phyloP scores from a whole-genome alignment of 2,329 filamentous ascomycete genomes.

The Hypoxylon sp. region DNA sequence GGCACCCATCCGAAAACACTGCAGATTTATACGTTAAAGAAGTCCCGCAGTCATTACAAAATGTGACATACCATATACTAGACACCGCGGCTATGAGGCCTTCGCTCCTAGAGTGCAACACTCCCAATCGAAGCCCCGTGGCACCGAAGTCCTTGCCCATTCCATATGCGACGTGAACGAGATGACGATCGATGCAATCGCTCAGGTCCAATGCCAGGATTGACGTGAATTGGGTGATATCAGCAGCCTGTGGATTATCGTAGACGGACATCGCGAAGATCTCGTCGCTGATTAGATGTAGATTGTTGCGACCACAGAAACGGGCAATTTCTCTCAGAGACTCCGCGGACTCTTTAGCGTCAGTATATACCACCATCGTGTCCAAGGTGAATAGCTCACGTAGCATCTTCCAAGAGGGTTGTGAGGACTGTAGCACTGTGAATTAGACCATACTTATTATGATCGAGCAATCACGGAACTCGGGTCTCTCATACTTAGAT shows the following conservation, averaged over 20 bases:
- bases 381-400: slow-evolving; percentile 12
- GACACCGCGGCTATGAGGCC: slow-evolving; percentile 11
- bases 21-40: too few species aligned
- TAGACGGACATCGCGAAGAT: slow-evolving; percentile 16
- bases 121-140: slow-evolving; percentile 3
- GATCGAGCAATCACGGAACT: too few species aligned
- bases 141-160: slow-evolving; percentile 16
- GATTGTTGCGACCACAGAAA: slow-evolving; percentile 10
- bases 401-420: slow-evolving; percentile 13
- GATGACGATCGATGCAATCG: slow-evolving; percentile 5
- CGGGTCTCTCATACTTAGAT: slow-evolving; percentile 9
- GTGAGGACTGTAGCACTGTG: too few species aligned
- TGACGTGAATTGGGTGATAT: slow-evolving; percentile 5
- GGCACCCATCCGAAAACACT: slow-evolving; percentile 7
- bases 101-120: slow-evolving; percentile 8
- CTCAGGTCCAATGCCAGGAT: background rate
- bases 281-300: slow-evolving; percentile 13
- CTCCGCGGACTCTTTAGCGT: slow-evolving; percentile 3
- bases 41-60: background rate
- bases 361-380: background rate
- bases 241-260: slow-evolving; percentile 2
- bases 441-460: too few species aligned
- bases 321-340: slow-evolving; percentile 7
- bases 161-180: slow-evolving; percentile 12
- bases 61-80: slow-evolving; percentile 4